Base-by-base conservation (phyloP, 371 early-diverging fungal genomes). In the Parasitella parasitica region DNA sequence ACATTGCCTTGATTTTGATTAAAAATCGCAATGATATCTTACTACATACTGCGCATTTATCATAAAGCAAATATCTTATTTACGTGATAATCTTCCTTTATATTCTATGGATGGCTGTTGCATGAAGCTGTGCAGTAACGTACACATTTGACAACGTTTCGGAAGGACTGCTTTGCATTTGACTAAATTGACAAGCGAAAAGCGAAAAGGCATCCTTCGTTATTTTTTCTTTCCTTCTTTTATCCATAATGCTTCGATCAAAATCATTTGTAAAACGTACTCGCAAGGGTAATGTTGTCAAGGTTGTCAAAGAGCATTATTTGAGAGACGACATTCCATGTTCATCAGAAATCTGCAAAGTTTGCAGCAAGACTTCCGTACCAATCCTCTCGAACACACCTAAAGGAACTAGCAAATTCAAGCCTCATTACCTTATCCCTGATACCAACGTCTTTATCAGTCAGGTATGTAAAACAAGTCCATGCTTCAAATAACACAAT, bases 401-500 rank as follows among this genome's bases (percentile, higher is more conserved):
- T 4, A 83, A 80, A 59, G 53, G 63, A 5, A 81, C 85, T 6
- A 66, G 74, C 35, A 60, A 72, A 24, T 69, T 84, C 57, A 70
- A 60, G 27, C 87, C 87, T 3, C 94, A 95, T 67, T 93, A 87
- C 61, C 65, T 96, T 39, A 81, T 98, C 36, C 95, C 96, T 3
- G 98, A 98, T 72, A 98, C 98, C 61, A 98, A 98, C 73, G 91
- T 95, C 11, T 90, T 98, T 54, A 89, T 91, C 70, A 94, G 95
- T 76, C 97, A 97, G 83, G 93, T 88, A 69, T n/a, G n/a, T n/a
- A n/a, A n/a, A n/a, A n/a, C n/a, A n/a, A n/a, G n/a, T n/a, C n/a
- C n/a, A n/a, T n/a, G n/a, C n/a, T n/a, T n/a, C n/a, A n/a, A n/a
- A n/a, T n/a, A n/a, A n/a, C n/a, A n/a, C n/a, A n/a, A n/a, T n/a